Conservation (phyloP, 805 yeast species). For the Kluyveromyces dobzhanskii region DNA sequence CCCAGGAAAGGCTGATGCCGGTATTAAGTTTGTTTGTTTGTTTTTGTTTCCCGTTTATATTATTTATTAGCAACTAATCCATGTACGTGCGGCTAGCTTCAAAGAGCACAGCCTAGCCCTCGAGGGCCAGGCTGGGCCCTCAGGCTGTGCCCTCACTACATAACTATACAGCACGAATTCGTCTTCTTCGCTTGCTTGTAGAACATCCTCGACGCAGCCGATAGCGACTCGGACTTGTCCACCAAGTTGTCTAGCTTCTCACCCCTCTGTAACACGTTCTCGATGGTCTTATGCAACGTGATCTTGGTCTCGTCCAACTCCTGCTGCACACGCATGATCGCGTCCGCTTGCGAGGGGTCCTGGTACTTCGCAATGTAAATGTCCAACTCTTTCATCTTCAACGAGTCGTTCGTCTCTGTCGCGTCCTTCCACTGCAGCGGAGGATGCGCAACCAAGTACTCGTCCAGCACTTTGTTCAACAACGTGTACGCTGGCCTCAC, state of each 20-base stretch:
- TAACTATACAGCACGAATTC: constrained; percentile 77
- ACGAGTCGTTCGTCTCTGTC: constrained; percentile 32
- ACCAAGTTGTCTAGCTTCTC: constrained; percentile 91
- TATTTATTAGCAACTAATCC: no score
- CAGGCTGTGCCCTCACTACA: constrained; percentile 35
- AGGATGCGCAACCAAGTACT: constrained; percentile 78
- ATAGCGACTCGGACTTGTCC: constrained; percentile 89
- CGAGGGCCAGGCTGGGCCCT: background rate
- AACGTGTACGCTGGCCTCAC: constrained; percentile 93
- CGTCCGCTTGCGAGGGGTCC: constrained; percentile 95
- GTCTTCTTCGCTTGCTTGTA: constrained; percentile 96
- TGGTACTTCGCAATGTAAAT: constrained; percentile 76
- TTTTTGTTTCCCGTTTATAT: no score
- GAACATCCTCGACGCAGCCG: constrained; percentile 83
- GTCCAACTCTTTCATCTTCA: constrained; percentile 43
- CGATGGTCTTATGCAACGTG: constrained; percentile 91
- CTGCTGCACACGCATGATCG: constrained; percentile 93
- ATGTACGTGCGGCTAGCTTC: no score
- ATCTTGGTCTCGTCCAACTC: constrained; percentile 97
- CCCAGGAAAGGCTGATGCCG: no score
- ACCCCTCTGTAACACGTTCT: constrained; percentile 89
- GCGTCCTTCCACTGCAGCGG: constrained; percentile 55
- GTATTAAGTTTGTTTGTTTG: no score
- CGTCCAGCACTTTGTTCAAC: constrained; percentile 84
- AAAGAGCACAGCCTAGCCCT: no score